A percentile compares a stretch with the other conserved stretches of the same genome.
Evolutionary conservation across 345 rosid species (phyloP).

Genomic region (Garcia nutans): DNA sequence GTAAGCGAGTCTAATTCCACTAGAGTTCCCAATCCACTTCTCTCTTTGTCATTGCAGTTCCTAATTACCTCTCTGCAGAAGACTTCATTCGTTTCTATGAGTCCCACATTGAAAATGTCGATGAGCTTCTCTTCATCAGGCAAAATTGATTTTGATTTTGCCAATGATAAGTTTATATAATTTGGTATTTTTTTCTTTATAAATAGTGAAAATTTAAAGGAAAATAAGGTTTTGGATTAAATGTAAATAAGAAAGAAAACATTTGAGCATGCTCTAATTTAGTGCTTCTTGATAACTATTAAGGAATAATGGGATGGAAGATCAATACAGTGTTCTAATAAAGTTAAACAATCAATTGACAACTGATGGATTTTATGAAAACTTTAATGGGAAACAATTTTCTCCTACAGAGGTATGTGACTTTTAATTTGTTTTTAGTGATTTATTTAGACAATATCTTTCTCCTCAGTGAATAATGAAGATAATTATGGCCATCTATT

Average conservation of each 20-base stretch:
- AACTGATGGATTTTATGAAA: slow-evolving; percentile 58
- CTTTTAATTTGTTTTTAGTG: neutral
- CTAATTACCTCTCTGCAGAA: slow-evolving; percentile 66
- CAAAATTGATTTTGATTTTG: neutral
- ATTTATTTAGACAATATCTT: neutral
- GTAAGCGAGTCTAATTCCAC: no score
- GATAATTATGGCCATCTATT: neutral
- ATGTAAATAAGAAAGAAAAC: neutral
- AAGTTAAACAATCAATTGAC: slow-evolving; percentile 51
- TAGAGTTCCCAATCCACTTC: slow-evolving; percentile 34
- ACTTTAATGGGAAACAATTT: slow-evolving; percentile 64
- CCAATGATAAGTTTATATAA: neutral
- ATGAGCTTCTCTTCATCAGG: slow-evolving; percentile 70
- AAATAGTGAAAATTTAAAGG: neutral
- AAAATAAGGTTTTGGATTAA: neutral
- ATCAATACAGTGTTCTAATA: slow-evolving; percentile 74
- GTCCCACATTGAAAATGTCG: slow-evolving; percentile 41
- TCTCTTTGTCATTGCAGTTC: slow-evolving; percentile 82
- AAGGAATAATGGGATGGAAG: slow-evolving; percentile 92
- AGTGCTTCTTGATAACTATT: neutral
- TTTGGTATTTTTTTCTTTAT: no score
- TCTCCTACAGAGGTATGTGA: slow-evolving; percentile 72
- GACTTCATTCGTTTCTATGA: slow-evolving; percentile 77
- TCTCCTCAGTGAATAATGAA: neutral
- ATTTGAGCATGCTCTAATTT: slow-evolving; percentile 1